Conservation (phyloP, 495 filamentous ascomycete species). For the Annulohypoxylon nitens region DNA sequence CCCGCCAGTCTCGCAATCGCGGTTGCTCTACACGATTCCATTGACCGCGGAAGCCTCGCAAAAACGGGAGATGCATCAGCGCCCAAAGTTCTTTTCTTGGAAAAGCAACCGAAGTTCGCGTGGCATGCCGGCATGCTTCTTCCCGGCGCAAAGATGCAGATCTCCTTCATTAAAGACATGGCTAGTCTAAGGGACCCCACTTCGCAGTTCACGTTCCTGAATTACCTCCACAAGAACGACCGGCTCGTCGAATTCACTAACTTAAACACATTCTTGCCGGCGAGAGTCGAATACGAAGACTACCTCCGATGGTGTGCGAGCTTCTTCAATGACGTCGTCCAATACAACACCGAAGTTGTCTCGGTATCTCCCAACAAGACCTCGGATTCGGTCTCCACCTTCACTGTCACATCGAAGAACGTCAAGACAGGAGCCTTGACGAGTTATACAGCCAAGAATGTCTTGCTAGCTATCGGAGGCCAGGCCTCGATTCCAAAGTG, state of each 20-base stretch:
- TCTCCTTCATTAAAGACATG: conserved; percentile 96
- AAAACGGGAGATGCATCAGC: conserved; percentile 51
- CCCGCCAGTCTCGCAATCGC: conserved; percentile 94
- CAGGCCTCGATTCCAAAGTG: conserved; percentile 79
- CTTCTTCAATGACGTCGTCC: conserved; percentile 82
- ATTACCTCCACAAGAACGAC: conserved; percentile 84
- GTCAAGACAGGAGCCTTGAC: conserved; percentile 51
- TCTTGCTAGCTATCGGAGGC: conserved; percentile 88
- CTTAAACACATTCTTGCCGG: conserved; percentile 86
- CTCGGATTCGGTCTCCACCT: conserved; percentile 63
- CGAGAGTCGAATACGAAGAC: conserved; percentile 91
- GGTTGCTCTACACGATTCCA: conserved; percentile 84
- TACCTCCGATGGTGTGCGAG: conserved; percentile 93
- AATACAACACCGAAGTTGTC: conserved; percentile 81
- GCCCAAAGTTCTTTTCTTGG: conserved; percentile 85
- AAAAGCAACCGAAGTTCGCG: conserved; percentile 83
- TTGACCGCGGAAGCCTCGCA: conserved; percentile 56
- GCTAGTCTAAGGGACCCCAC: conserved; percentile 89
- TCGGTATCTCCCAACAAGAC: conserved; percentile 62
- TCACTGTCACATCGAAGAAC: conserved; percentile 60
- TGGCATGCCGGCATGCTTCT: conserved; percentile 98
- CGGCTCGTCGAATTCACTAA: conserved; percentile 91
- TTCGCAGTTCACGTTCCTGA: conserved; percentile 94
- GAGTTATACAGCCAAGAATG: conserved; percentile 73
- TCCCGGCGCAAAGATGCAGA: conserved; percentile 95